A percentile compares a stretch with the other conserved stretches of the same genome.
Conservation (phyloP, 345 rosid genomes). For the Eucalyptus pumila region DNA sequence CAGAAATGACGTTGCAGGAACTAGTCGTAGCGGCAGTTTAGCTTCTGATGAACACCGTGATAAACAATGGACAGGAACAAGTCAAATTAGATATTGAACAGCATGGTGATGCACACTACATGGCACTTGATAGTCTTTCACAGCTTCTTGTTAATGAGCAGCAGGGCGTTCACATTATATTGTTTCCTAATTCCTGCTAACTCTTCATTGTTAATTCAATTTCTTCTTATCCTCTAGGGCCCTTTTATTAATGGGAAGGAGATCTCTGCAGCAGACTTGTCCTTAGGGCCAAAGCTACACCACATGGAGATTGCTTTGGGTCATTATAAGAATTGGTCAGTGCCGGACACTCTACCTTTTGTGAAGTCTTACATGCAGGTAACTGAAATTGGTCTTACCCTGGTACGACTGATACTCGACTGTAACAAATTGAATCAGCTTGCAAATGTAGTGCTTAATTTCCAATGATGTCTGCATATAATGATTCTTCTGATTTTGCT, state of each 20-base stretch:
- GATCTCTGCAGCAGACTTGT: slow-evolving; percentile 78
- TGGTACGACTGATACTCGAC: not conserved
- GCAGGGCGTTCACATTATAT: not conserved
- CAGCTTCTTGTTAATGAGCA: not conserved
- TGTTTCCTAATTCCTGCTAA: not conserved
- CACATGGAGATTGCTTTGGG: slow-evolving; percentile 84
- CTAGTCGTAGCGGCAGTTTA: not conserved
- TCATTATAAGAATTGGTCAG: slow-evolving; percentile 77
- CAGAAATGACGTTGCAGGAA: not conserved
- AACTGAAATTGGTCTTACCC: not conserved
- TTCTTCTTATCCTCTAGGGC: slow-evolving; percentile 30
- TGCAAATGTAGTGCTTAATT: not conserved
- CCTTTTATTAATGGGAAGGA: slow-evolving; percentile 79
- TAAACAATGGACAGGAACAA: not conserved
- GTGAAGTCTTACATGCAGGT: slow-evolving; percentile 79
- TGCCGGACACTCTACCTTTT: slow-evolving; percentile 68
- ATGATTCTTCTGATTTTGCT: not conserved
- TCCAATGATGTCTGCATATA: not conserved
- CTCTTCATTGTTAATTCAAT: not conserved
- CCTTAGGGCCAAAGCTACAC: slow-evolving; percentile 67
- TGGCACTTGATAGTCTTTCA: not conserved
- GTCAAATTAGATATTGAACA: not conserved
- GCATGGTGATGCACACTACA: not conserved
- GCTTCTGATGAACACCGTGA: not conserved
- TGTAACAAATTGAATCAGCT: not conserved